These are phyloP conservation scores for Zea luxurians DNA, from an alignment of 176 grass and related monocot species.

Conservation along the genomic window DNA sequence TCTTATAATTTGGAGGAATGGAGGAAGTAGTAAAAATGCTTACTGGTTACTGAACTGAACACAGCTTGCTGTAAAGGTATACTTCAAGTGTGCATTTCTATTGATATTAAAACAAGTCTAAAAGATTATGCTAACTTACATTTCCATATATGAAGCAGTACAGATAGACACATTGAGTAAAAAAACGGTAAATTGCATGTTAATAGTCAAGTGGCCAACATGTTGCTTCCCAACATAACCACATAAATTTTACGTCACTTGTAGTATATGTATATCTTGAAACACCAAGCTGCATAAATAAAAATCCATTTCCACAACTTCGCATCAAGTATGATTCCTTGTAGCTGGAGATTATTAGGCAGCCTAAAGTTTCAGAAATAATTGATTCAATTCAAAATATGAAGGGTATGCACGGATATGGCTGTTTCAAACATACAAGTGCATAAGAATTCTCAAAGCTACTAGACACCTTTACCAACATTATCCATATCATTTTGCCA, in stretches of 20 bases:
- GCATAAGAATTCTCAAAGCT: constrained; percentile 29
- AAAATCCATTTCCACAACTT: constrained; percentile 22
- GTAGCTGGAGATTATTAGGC: constrained; percentile 14
- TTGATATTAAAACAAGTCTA: background rate
- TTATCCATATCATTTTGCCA: constrained; percentile 60
- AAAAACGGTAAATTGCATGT: background rate
- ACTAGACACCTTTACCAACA: constrained; percentile 55
- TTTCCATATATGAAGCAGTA: background rate
- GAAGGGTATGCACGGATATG: background rate
- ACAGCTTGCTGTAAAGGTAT: background rate
- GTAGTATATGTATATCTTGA: constrained; percentile 31
- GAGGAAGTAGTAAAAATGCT: background rate
- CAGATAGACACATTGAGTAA: background rate
- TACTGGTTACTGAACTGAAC: background rate
- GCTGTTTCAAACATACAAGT: constrained; percentile 36
- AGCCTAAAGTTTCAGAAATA: constrained; percentile 1
- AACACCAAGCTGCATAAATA: constrained; percentile 48
- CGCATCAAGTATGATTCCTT: constrained; percentile 4
- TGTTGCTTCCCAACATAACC: constrained; percentile 6
- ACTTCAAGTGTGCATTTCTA: background rate
- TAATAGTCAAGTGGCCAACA: background rate
- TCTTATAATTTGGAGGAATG: too few relatives aligned
- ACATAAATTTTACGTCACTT: background rate
- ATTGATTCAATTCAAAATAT: constrained; percentile 25
- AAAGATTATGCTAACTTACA: constrained; percentile 22